Percentiles rank a stretch among this genome's conserved stretches.
Conservation (phyloP, 768 basidiomycete species). For the Macrolepiota fuliginosa region DNA sequence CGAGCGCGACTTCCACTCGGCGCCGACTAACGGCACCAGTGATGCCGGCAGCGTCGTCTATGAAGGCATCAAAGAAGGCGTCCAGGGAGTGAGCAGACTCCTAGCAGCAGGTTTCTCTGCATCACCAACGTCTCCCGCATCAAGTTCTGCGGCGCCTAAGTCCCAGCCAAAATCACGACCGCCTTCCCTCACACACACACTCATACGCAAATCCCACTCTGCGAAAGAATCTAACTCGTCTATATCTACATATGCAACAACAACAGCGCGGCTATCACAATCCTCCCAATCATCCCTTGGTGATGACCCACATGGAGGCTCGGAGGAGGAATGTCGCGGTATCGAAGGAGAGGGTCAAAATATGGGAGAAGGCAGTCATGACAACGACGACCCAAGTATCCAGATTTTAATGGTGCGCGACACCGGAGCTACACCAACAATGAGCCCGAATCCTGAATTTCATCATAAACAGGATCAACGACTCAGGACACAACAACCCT, state of each 20-base stretch:
- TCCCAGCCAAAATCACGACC: conserved; percentile 8
- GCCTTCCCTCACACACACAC: conserved; percentile 19
- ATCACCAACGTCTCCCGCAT: conserved; percentile 3
- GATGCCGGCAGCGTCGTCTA: conserved; percentile 23
- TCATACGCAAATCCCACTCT: conserved; percentile 20
- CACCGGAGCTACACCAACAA: conserved; percentile 47
- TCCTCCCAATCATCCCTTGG: conserved; percentile 45
- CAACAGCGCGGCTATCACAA: conserved; percentile 39
- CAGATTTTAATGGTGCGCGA: conserved; percentile 43
- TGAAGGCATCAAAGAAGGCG: conserved; percentile 64
- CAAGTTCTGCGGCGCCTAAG: background rate
- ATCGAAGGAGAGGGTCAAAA: conserved; percentile 1
- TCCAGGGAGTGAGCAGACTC: conserved; percentile 56
- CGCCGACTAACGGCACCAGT: background rate
- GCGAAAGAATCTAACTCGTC: conserved; percentile 29
- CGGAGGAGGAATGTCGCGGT: background rate
- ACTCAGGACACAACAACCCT: conserved; percentile 4
- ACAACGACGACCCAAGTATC: conserved; percentile 19
- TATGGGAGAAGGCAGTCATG: conserved; percentile 19
- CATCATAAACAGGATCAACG: conserved; percentile 19
- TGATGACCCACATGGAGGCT: conserved; percentile 21
- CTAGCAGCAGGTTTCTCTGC: conserved; percentile 44
- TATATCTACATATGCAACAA: conserved; percentile 22
- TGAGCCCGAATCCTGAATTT: conserved; percentile 50
- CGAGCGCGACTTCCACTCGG: conserved; percentile 27